Percentiles rank a stretch among this genome's conserved stretches.
phyloP scores from a whole-genome alignment of 192 early-diverging fungal species.

The Cetraspora pellucida region DNA sequence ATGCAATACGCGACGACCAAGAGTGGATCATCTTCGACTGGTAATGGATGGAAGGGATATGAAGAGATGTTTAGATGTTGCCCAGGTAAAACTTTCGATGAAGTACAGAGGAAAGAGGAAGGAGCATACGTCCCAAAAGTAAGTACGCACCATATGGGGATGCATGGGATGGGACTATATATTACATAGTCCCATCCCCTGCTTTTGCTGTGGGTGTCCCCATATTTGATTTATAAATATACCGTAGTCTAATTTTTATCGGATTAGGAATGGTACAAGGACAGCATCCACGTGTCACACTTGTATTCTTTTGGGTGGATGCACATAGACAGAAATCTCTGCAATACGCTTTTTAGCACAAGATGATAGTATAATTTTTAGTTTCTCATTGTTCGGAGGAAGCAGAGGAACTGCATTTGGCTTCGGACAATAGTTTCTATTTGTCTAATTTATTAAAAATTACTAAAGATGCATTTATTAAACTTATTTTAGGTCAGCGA shows the following conservation, averaged over 20 bases:
- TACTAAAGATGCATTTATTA: too few species aligned
- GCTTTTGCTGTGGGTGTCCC: too few species aligned
- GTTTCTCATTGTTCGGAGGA: too few species aligned
- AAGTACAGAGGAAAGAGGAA: constrained; percentile 65
- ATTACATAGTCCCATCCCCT: too few species aligned
- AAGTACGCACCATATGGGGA: constrained; percentile 34
- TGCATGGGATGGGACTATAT: too few species aligned
- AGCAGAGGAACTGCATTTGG: too few species aligned
- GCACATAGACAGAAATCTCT: constrained; percentile 90
- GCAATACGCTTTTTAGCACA: constrained; percentile 87
- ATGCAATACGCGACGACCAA: constrained; percentile 67
- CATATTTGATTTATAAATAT: constrained; percentile 4
- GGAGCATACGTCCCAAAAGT: constrained; percentile 45
- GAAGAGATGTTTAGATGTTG: constrained; percentile 82
- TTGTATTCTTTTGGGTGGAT: constrained; percentile 96
- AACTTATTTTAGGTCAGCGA: constrained; percentile 56
- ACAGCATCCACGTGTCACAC: constrained; percentile 65
- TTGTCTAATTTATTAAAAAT: too few species aligned
- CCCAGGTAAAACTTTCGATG: constrained; percentile 82
- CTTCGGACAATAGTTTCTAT: too few species aligned
- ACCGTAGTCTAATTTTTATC: constrained; percentile 31
- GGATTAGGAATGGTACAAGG: constrained; percentile 47
- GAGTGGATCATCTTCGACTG: constrained; percentile 42
- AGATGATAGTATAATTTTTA: constrained; percentile 57
- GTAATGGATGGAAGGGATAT: constrained; percentile 82